phyloP scores from a whole-genome alignment of 2,329 filamentous ascomycete species.

The Aureobasidium subglaciale region DNA sequence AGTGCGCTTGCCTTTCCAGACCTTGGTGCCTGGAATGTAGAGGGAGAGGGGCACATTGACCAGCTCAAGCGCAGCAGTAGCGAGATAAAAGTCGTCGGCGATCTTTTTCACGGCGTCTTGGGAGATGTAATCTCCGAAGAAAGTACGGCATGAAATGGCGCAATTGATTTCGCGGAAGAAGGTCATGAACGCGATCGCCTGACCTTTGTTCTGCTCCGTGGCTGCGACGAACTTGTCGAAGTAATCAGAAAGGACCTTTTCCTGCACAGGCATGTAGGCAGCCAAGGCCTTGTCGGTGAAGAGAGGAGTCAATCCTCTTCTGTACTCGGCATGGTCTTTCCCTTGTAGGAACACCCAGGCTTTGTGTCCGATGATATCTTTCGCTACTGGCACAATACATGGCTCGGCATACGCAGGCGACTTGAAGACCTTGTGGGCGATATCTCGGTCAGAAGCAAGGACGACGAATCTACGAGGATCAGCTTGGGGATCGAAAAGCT shows the following conservation, averaged over 20 bases:
- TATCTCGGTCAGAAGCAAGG: conserved; percentile 90
- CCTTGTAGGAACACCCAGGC: conserved; percentile 56
- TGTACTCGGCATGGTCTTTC: conserved; percentile 88
- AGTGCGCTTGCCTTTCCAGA: conserved; percentile 95
- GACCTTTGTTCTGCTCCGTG: conserved; percentile 50
- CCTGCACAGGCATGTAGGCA: conserved; percentile 81
- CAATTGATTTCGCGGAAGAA: conserved; percentile 16
- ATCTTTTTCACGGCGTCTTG: conserved; percentile 14
- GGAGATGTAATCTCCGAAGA: conserved; percentile 16
- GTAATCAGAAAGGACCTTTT: conserved; percentile 83
- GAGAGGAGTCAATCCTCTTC: conserved; percentile 86
- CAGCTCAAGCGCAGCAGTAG: conserved; percentile 12
- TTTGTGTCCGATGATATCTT: conserved; percentile 72
- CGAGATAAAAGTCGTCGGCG: conserved; percentile 13
- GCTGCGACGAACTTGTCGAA: conserved; percentile 71
- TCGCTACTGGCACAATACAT: conserved; percentile 11
- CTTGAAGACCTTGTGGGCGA: conserved; percentile 54
- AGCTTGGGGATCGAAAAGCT: no score
- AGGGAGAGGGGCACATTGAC: conserved; percentile 41
- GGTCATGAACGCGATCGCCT: conserved; percentile 10
- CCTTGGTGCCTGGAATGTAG: conserved; percentile 89
- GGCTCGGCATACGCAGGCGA: conserved; percentile 14
- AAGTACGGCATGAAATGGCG: conserved; percentile 13
- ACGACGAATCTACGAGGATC: conserved; percentile 70
- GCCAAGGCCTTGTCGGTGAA: conserved; percentile 87